Percentiles rank a stretch among this genome's conserved stretches.
Conservation (phyloP, 768 basidiomycete genomes). For the Lactarius pseudohatsudake region DNA sequence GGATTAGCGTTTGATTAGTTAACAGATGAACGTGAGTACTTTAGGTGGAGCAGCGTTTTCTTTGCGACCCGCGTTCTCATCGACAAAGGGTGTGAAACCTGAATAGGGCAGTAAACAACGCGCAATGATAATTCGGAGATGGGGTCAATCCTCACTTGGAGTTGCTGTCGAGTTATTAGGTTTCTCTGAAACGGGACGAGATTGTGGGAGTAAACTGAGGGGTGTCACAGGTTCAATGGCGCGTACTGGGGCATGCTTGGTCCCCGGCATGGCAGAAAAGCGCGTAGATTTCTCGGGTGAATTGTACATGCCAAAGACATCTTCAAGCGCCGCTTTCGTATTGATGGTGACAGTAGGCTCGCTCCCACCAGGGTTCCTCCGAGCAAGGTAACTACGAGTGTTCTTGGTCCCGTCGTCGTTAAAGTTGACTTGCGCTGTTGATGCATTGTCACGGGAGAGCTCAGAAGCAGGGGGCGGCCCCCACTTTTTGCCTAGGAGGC, state of each 20-base stretch:
- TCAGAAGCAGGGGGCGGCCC: conserved; percentile 54
- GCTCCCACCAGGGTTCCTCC: conserved; percentile 48
- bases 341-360: conserved; percentile 95
- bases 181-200: conserved; percentile 33
- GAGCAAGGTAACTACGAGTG: conserved; percentile 39
- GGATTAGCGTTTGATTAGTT: neutral
- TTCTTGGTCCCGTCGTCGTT: conserved; percentile 55
- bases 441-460: conserved; percentile 22
- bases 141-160: conserved; percentile 35
- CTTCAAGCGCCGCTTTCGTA: conserved; percentile 91
- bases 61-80: conserved; percentile 51
- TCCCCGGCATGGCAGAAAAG: conserved; percentile 49
- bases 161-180: conserved; percentile 36
- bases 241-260: conserved; percentile 70
- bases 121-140: neutral
- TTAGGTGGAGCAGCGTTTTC: conserved; percentile 41
- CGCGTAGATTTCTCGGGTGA: conserved; percentile 76
- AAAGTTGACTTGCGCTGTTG: conserved; percentile 49
- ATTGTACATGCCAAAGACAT: conserved; percentile 97
- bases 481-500: conserved; percentile 85
- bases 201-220: conserved; percentile 28
- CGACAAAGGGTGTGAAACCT: conserved; percentile 71
- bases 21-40: conserved; percentile 17
- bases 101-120: conserved; percentile 6
- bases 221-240: conserved; percentile 59